Evolutionary conservation across 345 rosid genomes (phyloP).

Genomic region (Euphorbia peplus): DNA sequence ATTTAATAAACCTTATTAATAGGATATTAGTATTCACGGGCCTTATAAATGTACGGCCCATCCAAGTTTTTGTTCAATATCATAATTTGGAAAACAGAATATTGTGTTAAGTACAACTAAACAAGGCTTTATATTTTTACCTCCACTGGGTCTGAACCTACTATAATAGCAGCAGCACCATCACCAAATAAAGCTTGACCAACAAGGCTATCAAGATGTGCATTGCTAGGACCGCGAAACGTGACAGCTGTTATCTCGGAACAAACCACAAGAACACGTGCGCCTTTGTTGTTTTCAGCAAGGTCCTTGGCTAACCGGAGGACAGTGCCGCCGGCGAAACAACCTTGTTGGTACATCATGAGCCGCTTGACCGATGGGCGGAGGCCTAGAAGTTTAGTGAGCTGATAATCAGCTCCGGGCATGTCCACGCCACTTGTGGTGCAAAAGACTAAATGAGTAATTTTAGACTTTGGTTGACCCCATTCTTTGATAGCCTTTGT

Average conservation of each 20-base stretch:
- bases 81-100: too few species aligned
- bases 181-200: conserved; percentile 75
- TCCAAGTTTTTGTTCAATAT: too few species aligned
- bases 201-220: conserved; percentile 64
- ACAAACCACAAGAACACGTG: conserved; percentile 74
- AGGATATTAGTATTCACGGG: too few species aligned
- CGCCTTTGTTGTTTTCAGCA: conserved; percentile 74
- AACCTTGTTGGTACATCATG: conserved; percentile 70
- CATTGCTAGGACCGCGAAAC: conserved; percentile 73
- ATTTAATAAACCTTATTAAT: too few species aligned
- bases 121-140: too few species aligned
- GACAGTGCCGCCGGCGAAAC: conserved; percentile 80
- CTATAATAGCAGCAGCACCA: conserved; percentile 63
- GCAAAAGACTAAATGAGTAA: conserved; percentile 81
- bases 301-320: conserved; percentile 79
- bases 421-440: conserved; percentile 86
- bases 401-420: conserved; percentile 94
- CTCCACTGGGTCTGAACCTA: conserved; percentile 64
- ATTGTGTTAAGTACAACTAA: too few species aligned
- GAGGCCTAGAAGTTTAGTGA: conserved; percentile 77
- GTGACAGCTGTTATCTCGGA: conserved; percentile 76
- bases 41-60: too few species aligned
- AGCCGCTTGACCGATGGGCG: conserved; percentile 70
- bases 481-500: conserved; percentile 71
- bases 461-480: conserved; percentile 83